Base-by-base conservation (phyloP, 1,284 basidiomycete species). In the Ceratobasidium sp. region DNA sequence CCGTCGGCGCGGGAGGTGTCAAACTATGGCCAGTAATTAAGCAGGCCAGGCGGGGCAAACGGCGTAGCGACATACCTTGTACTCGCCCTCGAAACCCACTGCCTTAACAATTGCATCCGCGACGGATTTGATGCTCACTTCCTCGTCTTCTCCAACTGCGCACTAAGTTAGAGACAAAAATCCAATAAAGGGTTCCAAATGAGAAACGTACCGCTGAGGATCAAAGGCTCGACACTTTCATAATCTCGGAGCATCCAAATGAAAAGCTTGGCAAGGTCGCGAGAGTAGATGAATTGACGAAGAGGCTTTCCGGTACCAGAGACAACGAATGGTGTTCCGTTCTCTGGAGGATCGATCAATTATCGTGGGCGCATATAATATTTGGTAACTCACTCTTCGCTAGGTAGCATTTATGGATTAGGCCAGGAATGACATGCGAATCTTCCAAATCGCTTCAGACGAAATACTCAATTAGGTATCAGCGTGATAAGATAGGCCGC, bases 221-320 rank as follows among this genome's bases (percentile, higher is more conserved):
- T 95, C 76, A 95, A 80, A 1, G 93, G 93, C 73, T 93, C 91
- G 47, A 95, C 89, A 74, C 90, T 87, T 60, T 93, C 84, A 76
- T 96, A 95, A 76, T 94, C 89, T 60, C 90, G 82, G 71, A 95
- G 80, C 81, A 88, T 87, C 93, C 93, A 96, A 74, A 96, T 89
- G 81, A 95, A 93, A 60, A 95, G 81, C 78, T 91, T 95, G 59
- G 93, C 93, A 59, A 96, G 86, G 78, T 95, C 93, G 60, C 85
- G 82, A n/a, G 93, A 95, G 80, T 92, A 95, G 77, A 95, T 94
- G 78, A 96, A 96, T 77, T 96, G 93, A 33, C 93, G 85, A 39
- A 95, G 82, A 4, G 93, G 93, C 73, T 89, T 91, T 42, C 93
- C 93, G 0, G 90, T 88, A 5, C 93, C 93, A 64, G 85, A 80